phyloP scores from a whole-genome alignment of 108 stramenopile species.

The Cyclostephanos invisitatus region DNA sequence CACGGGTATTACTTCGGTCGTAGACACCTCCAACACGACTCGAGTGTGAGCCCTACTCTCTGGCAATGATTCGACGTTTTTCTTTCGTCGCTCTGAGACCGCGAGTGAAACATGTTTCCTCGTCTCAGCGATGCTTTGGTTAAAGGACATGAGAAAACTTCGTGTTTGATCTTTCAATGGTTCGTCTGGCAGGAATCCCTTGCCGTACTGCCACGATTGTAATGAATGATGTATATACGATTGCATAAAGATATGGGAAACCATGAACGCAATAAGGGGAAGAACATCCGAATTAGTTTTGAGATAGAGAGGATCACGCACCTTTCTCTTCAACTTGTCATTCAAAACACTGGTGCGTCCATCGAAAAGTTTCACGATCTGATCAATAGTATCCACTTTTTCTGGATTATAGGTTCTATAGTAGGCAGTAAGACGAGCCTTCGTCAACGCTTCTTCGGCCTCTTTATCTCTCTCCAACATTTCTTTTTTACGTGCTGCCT shows the following conservation, averaged over 20 bases:
- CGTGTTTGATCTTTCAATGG: conserved; percentile 51
- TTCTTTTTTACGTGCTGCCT: conserved; percentile 62
- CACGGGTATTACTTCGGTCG: conserved; percentile 72
- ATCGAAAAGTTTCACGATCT: conserved; percentile 71
- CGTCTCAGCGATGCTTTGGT: conserved; percentile 47
- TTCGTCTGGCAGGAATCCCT: conserved; percentile 78
- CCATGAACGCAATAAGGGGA: not conserved
- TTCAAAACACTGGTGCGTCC: conserved; percentile 79
- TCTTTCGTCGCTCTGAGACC: conserved; percentile 41
- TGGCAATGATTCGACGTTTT: conserved; percentile 11
- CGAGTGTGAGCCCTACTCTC: conserved; percentile 32
- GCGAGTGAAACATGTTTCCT: conserved; percentile 43
- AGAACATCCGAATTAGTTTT: not conserved
- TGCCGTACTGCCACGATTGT: conserved; percentile 51
- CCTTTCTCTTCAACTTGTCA: conserved; percentile 71
- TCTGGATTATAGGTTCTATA: conserved; percentile 77
- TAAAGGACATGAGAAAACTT: conserved; percentile 49
- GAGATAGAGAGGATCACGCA: not conserved
- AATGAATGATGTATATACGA: not conserved
- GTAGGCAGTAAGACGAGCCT: conserved; percentile 76
- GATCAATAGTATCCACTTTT: conserved; percentile 76
- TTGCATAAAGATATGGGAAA: not conserved
- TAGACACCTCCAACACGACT: conserved; percentile 61
- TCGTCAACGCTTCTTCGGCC: conserved; percentile 60
- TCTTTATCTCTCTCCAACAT: conserved; percentile 63